These are phyloP conservation scores for Hsuehochloa calcarea DNA, from an alignment of 176 grass and related monocot species.

Conservation along the genomic window DNA sequence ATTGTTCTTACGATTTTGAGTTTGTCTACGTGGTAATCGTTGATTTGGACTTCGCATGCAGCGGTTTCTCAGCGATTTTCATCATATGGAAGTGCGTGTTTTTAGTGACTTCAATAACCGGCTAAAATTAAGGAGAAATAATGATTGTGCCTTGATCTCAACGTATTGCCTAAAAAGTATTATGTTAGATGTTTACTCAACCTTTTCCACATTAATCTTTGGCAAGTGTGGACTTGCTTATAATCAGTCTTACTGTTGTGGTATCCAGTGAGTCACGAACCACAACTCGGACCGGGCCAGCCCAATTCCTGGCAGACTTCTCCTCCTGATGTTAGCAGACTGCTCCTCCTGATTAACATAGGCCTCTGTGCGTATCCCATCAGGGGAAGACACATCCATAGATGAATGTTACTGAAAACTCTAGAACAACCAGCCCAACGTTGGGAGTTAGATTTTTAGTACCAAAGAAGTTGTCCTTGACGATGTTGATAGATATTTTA, in stretches of 20 bases:
- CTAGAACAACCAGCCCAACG: background rate
- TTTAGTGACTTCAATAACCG: background rate
- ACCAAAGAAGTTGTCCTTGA: background rate
- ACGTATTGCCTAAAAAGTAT: background rate
- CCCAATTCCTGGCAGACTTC: too few relatives aligned
- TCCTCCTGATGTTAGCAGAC: too few relatives aligned
- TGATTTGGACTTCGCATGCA: too few relatives aligned
- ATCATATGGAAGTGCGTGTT: background rate
- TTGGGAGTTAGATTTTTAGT: background rate
- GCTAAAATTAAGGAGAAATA: background rate
- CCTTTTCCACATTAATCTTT: background rate
- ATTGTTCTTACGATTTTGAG: too few relatives aligned
- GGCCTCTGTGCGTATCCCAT: background rate
- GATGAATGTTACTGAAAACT: background rate
- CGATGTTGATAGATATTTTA: background rate
- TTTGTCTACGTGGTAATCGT: too few relatives aligned
- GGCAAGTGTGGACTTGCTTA: background rate
- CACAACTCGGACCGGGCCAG: too few relatives aligned
- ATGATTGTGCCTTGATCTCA: background rate
- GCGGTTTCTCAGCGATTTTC: too few relatives aligned
- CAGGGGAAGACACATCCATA: background rate
- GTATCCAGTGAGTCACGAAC: too few relatives aligned
- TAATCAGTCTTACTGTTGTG: background rate
- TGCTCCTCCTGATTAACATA: too few relatives aligned
- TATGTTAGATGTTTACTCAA: background rate